Percentiles rank a stretch among this genome's conserved stretches.
Conservation (phyloP, 163 green algal species). For the Trebouxia gelatinosa region DNA sequence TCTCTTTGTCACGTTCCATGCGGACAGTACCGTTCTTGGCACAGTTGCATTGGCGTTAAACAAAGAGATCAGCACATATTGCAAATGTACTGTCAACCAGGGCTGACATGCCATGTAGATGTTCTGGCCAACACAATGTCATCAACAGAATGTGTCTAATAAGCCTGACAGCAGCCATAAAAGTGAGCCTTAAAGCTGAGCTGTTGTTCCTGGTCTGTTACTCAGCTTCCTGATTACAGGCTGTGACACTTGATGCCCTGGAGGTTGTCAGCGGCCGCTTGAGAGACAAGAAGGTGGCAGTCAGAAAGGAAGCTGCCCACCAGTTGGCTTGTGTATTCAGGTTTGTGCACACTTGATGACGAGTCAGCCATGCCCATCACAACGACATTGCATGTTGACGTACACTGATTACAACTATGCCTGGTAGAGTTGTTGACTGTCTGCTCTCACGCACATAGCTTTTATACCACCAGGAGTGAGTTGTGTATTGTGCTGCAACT, state of each 20-base stretch:
- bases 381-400: neutral
- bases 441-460: neutral
- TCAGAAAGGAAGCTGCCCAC: conserved; percentile 54
- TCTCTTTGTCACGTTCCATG: too few species aligned
- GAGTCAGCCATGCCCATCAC: neutral
- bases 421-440: neutral
- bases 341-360: neutral
- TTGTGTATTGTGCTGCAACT: neutral
- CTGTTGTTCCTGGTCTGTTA: too few species aligned
- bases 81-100: too few species aligned
- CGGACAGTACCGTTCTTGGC: too few species aligned
- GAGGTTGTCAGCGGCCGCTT: conserved; percentile 51
- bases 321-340: conserved; percentile 50
- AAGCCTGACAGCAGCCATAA: too few species aligned
- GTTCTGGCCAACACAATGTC: too few species aligned
- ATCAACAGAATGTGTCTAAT: too few species aligned
- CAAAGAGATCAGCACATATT: too few species aligned
- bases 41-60: too few species aligned
- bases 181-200: too few species aligned
- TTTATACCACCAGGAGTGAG: neutral
- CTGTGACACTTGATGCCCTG: conserved; percentile 30
- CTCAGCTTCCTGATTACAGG: too few species aligned
- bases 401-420: neutral
- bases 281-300: conserved; percentile 63
- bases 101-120: too few species aligned